Evolutionary conservation across 108 stramenopile species (phyloP), one percentile per base, ranked within the genome.

Genomic region (Chaetoceros tenuissimus): DNA sequence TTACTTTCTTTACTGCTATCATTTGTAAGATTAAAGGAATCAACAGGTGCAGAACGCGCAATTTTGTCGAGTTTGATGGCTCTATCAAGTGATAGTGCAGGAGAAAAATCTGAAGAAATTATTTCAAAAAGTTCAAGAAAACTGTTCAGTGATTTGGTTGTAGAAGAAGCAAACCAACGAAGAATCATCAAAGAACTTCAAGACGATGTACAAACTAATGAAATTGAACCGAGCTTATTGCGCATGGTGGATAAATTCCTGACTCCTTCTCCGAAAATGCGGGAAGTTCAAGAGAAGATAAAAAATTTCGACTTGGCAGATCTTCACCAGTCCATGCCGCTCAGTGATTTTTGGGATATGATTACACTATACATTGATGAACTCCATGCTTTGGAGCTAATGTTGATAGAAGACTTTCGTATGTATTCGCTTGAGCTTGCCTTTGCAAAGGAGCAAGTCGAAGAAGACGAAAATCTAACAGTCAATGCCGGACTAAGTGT

Each of bases 81-180:
- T 18, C 59, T 53, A 47, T 51, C 57, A 48, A 21, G 23, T 1
- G 34, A 57, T 40, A 31, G 22, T 40, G 26, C 3, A n/a, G 2
- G 13, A 16, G 46, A 62, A 3, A 30, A 13, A 34, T 18, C 29
- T 10, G 5, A 34, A 25, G 21, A 10, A 44, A 3, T 16, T 7
- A 60, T 50, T 44, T 57, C 27, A 31, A 47, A 29, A n/a, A 48
- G 44, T 1, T 54, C 58, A n/a, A 29, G 64, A 53, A 67, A 31
- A 24, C 47, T 81, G 25, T 55, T 85, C 34, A 81, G 69, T 30
- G 84, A 85, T 60, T 51, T 85, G 52, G 78, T 85, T 23, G 56
- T 85, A 53, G 77, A 79, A 24, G 80, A 77, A 1, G 84, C 81
- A 59, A 85, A 81, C 65, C 84, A 85, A 28, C 63, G 68, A n/a